Evolutionary conservation across 768 basidiomycete genomes (phyloP).

Genomic region (Collybia sp.): DNA sequence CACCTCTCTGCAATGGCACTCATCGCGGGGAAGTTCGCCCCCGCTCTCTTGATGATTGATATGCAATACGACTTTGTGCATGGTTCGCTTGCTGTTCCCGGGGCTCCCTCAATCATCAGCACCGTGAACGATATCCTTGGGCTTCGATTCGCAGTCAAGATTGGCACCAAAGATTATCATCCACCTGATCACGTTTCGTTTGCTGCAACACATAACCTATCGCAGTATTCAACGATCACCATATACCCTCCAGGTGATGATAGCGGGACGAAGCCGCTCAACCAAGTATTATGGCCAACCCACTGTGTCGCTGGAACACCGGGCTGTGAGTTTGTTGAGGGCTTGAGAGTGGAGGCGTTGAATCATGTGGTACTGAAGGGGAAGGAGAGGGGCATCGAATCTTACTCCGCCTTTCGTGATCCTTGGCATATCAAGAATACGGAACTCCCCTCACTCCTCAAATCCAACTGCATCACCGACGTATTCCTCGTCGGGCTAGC

Average conservation of each 20-base stretch:
- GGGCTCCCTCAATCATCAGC: constrained; percentile 53
- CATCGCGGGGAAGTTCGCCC: constrained; percentile 22
- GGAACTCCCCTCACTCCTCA: constrained; percentile 38
- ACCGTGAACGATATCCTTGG: constrained; percentile 53
- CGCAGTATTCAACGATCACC: constrained; percentile 34
- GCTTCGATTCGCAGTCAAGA: constrained; percentile 44
- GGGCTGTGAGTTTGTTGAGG: constrained; percentile 59
- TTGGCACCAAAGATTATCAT: constrained; percentile 59
- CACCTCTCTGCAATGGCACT: background rate
- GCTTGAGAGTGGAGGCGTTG: constrained; percentile 35
- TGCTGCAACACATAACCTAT: constrained; percentile 36
- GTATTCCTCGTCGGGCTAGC: constrained; percentile 68
- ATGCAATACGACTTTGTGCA: constrained; percentile 82
- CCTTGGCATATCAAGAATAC: constrained; percentile 45
- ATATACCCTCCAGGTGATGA: constrained; percentile 35
- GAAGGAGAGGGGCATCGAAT: constrained; percentile 55
- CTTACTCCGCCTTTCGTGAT: constrained; percentile 78
- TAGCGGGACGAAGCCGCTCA: constrained; percentile 21
- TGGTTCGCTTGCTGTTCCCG: constrained; percentile 69
- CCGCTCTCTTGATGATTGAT: constrained; percentile 70
- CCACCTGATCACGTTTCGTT: constrained; percentile 70
- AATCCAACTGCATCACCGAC: constrained; percentile 41
- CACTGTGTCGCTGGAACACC: constrained; percentile 63
- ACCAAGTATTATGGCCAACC: constrained; percentile 75
- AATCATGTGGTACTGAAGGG: constrained; percentile 52